phyloP scores from a whole-genome alignment of 2,329 filamentous ascomycete genomes.

The Aschersonia sp. region DNA sequence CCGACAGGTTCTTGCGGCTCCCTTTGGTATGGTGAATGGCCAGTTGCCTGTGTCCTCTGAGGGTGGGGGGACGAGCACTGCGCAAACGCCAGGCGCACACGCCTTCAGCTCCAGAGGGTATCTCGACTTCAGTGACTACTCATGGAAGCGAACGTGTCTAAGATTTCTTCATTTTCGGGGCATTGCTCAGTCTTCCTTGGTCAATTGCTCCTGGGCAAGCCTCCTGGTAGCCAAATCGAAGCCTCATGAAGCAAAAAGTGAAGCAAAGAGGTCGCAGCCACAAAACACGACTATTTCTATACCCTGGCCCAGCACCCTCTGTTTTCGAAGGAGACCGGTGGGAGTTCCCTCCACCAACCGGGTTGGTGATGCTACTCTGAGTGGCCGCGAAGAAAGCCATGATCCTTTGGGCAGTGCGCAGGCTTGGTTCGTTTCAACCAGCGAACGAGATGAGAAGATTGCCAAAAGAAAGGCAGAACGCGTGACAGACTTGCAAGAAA shows the following conservation, averaged over 20 bases:
- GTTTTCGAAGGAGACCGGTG: slow-evolving; percentile 34
- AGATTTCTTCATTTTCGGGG: slow-evolving; percentile 36
- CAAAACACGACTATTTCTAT: slow-evolving; percentile 23
- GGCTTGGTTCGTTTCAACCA: slow-evolving; percentile 29
- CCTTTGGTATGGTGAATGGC: slow-evolving; percentile 29
- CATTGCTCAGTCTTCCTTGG: slow-evolving; percentile 26
- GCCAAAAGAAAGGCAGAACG: slow-evolving; percentile 36
- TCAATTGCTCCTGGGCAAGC: slow-evolving; percentile 33
- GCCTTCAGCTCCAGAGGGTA: slow-evolving; percentile 25
- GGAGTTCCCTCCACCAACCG: slow-evolving; percentile 23
- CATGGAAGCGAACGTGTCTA: slow-evolving; percentile 36
- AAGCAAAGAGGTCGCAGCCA: slow-evolving; percentile 25
- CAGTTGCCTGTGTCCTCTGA: slow-evolving; percentile 8
- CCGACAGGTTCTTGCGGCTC: slow-evolving; percentile 36
- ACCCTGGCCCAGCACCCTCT: slow-evolving; percentile 39
- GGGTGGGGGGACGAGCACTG: slow-evolving; percentile 19
- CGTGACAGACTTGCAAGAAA: slow-evolving; percentile 26
- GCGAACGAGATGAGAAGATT: slow-evolving; percentile 32
- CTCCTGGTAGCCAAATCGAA: slow-evolving; percentile 33
- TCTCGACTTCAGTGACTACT: slow-evolving; percentile 23
- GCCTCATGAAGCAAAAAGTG: slow-evolving; percentile 23
- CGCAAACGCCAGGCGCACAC: slow-evolving; percentile 39
- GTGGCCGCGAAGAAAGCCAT: slow-evolving; percentile 25
- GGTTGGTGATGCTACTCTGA: slow-evolving; percentile 22
- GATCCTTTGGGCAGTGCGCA: slow-evolving; percentile 35